Percentiles rank a stretch among this genome's conserved stretches.
Evolutionary conservation across 1,284 basidiomycete species (phyloP).

Genomic region (Pseudozyma thailandica): DNA sequence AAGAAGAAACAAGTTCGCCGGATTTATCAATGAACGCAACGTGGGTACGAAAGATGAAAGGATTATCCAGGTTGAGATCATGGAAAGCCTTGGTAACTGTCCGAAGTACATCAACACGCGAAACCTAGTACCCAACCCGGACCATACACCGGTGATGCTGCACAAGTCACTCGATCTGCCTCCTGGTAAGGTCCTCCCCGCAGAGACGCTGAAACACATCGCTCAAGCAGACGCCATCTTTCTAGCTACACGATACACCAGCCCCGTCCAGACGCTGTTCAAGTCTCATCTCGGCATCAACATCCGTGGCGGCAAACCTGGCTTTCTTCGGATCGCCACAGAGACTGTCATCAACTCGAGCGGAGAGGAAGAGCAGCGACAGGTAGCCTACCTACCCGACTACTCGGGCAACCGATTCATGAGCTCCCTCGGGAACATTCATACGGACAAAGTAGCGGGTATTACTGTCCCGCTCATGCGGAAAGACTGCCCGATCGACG

Average conservation of each 20-base stretch:
- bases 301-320: slow-evolving; percentile 39
- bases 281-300: slow-evolving; percentile 44
- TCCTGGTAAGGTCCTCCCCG: slow-evolving; percentile 13
- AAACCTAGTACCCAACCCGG: slow-evolving; percentile 13
- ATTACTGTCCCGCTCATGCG: slow-evolving; percentile 28
- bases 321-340: slow-evolving; percentile 24
- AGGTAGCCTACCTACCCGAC: slow-evolving; percentile 36
- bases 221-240: slow-evolving; percentile 36
- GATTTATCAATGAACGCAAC: slow-evolving; percentile 36
- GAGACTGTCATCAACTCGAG: slow-evolving; percentile 2
- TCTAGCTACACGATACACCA: slow-evolving; percentile 29
- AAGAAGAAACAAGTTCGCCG: slow-evolving; percentile 37
- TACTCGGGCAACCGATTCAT: slow-evolving; percentile 44
- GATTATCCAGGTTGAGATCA: slow-evolving; percentile 30
- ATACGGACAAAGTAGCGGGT: slow-evolving; percentile 32
- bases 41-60: slow-evolving; percentile 13
- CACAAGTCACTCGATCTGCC: slow-evolving; percentile 13
- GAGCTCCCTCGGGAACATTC: slow-evolving; percentile 40
- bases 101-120: slow-evolving; percentile 46
- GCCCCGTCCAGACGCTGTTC: slow-evolving; percentile 28
- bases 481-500: slow-evolving; percentile 33
- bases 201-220: slow-evolving; percentile 20
- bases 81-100: slow-evolving; percentile 41
- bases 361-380: slow-evolving; percentile 15
- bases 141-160: slow-evolving; percentile 11